Evolutionary conservation across 176 grass and related monocot genomes (phyloP), one percentile per base, ranked within the genome.

Genomic region (Chloris gayana): DNA sequence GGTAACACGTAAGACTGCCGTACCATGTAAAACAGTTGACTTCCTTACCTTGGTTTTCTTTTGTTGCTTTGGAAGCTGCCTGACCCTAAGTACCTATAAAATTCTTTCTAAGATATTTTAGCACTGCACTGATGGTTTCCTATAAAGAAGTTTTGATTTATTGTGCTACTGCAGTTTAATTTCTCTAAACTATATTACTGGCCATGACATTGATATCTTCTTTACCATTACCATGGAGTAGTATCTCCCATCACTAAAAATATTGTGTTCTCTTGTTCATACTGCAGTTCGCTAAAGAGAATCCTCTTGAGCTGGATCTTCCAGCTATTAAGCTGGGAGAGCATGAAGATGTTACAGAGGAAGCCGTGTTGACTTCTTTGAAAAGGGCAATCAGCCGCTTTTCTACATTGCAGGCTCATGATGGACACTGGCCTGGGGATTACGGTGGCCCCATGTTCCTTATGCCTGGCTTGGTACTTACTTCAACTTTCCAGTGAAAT

Each of bases 401-500:
- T 61, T 92, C 91, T 85, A 92, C 87, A 45, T 81, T 97, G 10
- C 91, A 97, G 85, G 83, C 91, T 70, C 85, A 94, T 57, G 91
- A 97, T 90, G 91, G 91, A 30, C 89, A 97, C 83, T 97, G 91
- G 94, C 73, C 91, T 70, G 89, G 94, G 57, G 94, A 94, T 85
- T 94, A 88, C 71, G 94, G 91, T 12, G 94, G 94, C 5, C 91
- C 94, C 59, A 88, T 97, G 94, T 94, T 94, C 78, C 87, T 92
- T 72, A 76, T 97, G 89, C 94, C 91, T 39, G 85, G 87, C 84
- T 85, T 97, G 91, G 94, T 97, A 92, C 71, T 76, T 80, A 12
- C 30, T 81, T 38, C 14, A 37, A 64, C 57, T 49, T 35, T 46
- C 18, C 9, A 37, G 12, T 72, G 17, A 74, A 25, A 10, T 70